Percentiles rank a stretch among this genome's conserved stretches.
phyloP scores from a whole-genome alignment of 306 rosid genomes.

The Dicorynia guianensis region DNA sequence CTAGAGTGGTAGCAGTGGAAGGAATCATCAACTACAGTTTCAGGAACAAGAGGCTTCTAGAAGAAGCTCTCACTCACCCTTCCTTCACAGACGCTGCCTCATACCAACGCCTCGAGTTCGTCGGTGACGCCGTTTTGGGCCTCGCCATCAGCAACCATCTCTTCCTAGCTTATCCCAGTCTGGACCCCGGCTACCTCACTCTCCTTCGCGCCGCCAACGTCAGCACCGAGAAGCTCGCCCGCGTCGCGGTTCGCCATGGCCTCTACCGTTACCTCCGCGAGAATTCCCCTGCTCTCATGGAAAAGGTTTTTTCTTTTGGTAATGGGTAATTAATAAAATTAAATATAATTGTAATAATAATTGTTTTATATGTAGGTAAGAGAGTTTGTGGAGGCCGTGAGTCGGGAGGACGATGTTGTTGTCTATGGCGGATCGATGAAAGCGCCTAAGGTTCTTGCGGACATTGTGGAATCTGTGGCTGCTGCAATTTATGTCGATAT shows the following conservation, averaged over 20 bases:
- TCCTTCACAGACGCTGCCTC: conserved; percentile 46
- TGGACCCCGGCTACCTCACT: conserved; percentile 66
- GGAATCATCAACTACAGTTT: conserved; percentile 48
- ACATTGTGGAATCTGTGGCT: conserved; percentile 78
- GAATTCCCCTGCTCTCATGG: conserved; percentile 42
- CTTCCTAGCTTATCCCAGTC: conserved; percentile 50
- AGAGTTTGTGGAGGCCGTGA: conserved; percentile 59
- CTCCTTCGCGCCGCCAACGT: conserved; percentile 71
- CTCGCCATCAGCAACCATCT: conserved; percentile 58
- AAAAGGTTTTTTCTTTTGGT: conserved; percentile 34
- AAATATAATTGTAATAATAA: background rate
- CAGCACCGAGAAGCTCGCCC: conserved; percentile 89
- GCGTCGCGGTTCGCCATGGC: conserved; percentile 64
- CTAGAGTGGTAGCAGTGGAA: conserved; percentile 44
- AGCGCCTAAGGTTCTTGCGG: conserved; percentile 94
- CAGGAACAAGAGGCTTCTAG: conserved; percentile 59
- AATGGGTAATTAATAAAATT: no score
- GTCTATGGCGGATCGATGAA: conserved; percentile 66
- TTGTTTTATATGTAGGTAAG: conserved; percentile 42
- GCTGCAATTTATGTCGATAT: conserved; percentile 76
- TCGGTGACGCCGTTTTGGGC: conserved; percentile 71
- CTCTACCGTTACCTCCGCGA: conserved; percentile 57
- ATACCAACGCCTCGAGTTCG: conserved; percentile 76
- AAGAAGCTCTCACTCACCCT: conserved; percentile 78
- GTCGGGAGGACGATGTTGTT: conserved; percentile 43